A percentile compares a stretch with the other conserved stretches of the same genome.
Evolutionary conservation across 2,329 filamentous ascomycete genomes (phyloP).

Genomic region (Apiospora rasikravindrae): DNA sequence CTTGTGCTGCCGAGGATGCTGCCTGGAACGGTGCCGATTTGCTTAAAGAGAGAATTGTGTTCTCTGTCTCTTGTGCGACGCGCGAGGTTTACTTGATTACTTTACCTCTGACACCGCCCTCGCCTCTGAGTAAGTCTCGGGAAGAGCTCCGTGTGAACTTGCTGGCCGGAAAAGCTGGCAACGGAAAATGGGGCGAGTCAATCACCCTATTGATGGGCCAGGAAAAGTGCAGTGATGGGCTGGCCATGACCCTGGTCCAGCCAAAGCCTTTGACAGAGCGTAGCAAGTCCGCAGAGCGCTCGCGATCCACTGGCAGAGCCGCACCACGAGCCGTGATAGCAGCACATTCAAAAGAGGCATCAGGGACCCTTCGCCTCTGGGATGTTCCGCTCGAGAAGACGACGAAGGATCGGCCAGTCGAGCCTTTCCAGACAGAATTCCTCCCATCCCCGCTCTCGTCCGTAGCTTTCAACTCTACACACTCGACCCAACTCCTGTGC

Average conservation of each 20-base stretch:
- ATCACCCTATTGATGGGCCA: conserved; percentile 60
- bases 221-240: conserved; percentile 55
- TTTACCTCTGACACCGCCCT: conserved; percentile 65
- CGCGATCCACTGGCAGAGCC: conserved; percentile 35
- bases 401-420: conserved; percentile 42
- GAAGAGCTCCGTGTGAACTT: conserved; percentile 57
- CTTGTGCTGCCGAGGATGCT: conserved; percentile 55
- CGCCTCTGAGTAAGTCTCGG: conserved; percentile 62
- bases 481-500: conserved; percentile 62
- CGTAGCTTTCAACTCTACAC: conserved; percentile 66
- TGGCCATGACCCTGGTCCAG: conserved; percentile 60
- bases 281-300: conserved; percentile 46
- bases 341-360: conserved; percentile 63
- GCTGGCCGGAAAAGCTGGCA: conserved; percentile 60
- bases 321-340: conserved; percentile 59
- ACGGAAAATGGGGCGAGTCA: conserved; percentile 67
- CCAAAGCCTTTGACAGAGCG: conserved; percentile 41
- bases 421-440: conserved; percentile 66
- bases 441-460: conserved; percentile 58
- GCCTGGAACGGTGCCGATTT: conserved; percentile 52
- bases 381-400: conserved; percentile 56
- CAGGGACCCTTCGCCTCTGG: conserved; percentile 63
- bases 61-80: conserved; percentile 64
- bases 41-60: conserved; percentile 63
- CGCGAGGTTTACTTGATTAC: conserved; percentile 63